Evolutionary conservation across 2,329 filamentous ascomycete species (phyloP).

Genomic region (Aspergillus brasiliensis): DNA sequence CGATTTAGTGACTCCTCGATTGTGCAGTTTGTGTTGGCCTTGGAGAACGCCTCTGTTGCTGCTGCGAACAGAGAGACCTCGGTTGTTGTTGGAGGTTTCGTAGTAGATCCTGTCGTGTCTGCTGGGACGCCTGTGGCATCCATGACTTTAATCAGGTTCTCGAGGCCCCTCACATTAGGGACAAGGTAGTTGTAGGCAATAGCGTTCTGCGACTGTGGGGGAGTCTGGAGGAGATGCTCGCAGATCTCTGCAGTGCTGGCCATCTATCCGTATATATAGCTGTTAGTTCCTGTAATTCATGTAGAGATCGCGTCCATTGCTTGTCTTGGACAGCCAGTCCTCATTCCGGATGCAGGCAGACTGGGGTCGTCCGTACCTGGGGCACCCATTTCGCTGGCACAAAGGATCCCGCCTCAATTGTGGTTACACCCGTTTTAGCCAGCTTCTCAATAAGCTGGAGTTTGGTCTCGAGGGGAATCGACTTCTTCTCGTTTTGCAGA

Average conservation of each 20-base stretch:
- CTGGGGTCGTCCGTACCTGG: constrained; percentile 49
- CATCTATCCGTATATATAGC: constrained; percentile 52
- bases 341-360: not conserved
- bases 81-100: constrained; percentile 40
- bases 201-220: constrained; percentile 52
- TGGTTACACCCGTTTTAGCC: constrained; percentile 51
- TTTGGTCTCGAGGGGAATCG: constrained; percentile 52
- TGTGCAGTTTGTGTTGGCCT: constrained; percentile 67
- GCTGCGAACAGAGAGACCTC: constrained; percentile 67
- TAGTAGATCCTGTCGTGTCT: constrained; percentile 29
- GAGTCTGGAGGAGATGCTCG: constrained; percentile 53
- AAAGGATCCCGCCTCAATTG: constrained; percentile 57
- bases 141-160: constrained; percentile 60
- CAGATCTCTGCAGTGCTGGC: constrained; percentile 65
- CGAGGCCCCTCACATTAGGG: constrained; percentile 63
- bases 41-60: constrained; percentile 66
- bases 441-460: constrained; percentile 52
- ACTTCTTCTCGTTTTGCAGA: constrained; percentile 55
- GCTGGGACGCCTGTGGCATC: constrained; percentile 42
- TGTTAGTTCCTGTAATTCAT: constrained; percentile 1
- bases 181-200: constrained; percentile 69
- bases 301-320: not conserved
- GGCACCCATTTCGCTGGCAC: constrained; percentile 59
- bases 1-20: constrained; percentile 63
- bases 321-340: not conserved